Evolutionary conservation across 768 basidiomycete genomes (phyloP).

Genomic region (Rhizopogon vulgaris): DNA sequence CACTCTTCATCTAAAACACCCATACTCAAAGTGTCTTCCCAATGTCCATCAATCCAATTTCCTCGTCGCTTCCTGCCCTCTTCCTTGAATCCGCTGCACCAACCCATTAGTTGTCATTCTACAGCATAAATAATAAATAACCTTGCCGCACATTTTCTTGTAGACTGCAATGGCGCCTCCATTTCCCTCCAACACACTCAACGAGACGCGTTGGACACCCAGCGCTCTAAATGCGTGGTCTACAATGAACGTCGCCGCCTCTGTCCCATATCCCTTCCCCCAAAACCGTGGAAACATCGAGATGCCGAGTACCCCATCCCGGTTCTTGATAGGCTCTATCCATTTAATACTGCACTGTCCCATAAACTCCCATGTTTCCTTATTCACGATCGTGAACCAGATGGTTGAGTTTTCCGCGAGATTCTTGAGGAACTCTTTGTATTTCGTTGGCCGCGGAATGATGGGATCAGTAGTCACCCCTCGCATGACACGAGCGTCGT

Average conservation of each 20-base stretch:
- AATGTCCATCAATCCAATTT: conserved; percentile 25
- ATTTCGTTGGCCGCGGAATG: conserved; percentile 11
- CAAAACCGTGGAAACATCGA: conserved; percentile 16
- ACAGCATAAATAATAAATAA: background rate
- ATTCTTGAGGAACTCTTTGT: conserved; percentile 12
- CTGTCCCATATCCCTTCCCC: conserved; percentile 19
- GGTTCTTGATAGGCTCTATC: conserved; percentile 18
- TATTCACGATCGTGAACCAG: conserved; percentile 15
- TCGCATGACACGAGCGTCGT: conserved; percentile 16
- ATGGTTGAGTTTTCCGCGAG: conserved; percentile 9
- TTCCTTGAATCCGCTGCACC: conserved; percentile 24
- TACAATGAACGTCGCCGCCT: conserved; percentile 11
- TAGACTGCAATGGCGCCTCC: conserved; percentile 18
- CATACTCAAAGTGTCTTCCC: conserved; percentile 28
- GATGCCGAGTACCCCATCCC: conserved; percentile 20
- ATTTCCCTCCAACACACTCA: conserved; percentile 17
- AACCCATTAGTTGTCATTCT: background rate
- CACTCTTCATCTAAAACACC: conserved; percentile 29
- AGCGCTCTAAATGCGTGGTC: conserved; percentile 18
- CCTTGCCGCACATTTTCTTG: conserved; percentile 22
- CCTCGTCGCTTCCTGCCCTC: conserved; percentile 26
- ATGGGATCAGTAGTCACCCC: conserved; percentile 14
- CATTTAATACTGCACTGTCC: conserved; percentile 15
- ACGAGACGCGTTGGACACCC: conserved; percentile 24
- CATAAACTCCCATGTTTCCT: conserved; percentile 14